Conservation (phyloP, 1,284 basidiomycete genomes). For the Sphagnurus paluster region DNA sequence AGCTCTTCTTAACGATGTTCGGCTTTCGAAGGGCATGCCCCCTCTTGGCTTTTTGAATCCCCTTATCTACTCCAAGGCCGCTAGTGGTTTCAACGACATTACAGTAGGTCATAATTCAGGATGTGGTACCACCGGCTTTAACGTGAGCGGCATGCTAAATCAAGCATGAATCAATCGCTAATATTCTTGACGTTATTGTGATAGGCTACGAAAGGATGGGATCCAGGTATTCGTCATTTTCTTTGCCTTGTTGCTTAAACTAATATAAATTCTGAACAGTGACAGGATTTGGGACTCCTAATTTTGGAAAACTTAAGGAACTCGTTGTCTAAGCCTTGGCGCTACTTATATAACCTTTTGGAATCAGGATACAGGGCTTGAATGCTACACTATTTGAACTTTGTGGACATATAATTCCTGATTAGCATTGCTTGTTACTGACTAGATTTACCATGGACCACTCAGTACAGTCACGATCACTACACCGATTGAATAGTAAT, state of each 20-base stretch:
- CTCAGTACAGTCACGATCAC: too few species aligned
- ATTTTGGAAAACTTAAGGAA: slow-evolving; percentile 4
- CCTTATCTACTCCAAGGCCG: slow-evolving; percentile 47
- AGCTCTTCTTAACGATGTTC: slow-evolving; percentile 63
- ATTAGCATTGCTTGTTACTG: too few species aligned
- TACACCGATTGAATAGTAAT: too few species aligned
- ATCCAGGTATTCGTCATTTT: slow-evolving; percentile 34
- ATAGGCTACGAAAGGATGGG: slow-evolving; percentile 48
- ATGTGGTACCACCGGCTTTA: slow-evolving; percentile 54
- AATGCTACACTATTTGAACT: too few species aligned
- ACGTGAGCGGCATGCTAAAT: too few species aligned
- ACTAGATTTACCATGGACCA: slow-evolving; percentile 23
- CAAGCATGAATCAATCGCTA: too few species aligned
- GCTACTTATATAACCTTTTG: not conserved
- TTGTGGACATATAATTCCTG: not conserved
- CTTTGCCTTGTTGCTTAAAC: not conserved
- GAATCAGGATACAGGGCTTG: too few species aligned
- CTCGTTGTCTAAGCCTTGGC: not conserved
- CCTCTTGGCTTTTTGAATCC: slow-evolving; percentile 66
- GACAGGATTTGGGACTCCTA: slow-evolving; percentile 21
- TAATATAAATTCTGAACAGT: slow-evolving; percentile 10
- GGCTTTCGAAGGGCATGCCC: slow-evolving; percentile 43
- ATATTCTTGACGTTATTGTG: too few species aligned
- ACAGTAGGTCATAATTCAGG: slow-evolving; percentile 53
- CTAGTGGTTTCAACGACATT: slow-evolving; percentile 53